Evolutionary conservation across 2,329 filamentous ascomycete genomes (phyloP), one percentile per base, ranked within the genome.

Genomic region (Colletotrichum nymphaeae): DNA sequence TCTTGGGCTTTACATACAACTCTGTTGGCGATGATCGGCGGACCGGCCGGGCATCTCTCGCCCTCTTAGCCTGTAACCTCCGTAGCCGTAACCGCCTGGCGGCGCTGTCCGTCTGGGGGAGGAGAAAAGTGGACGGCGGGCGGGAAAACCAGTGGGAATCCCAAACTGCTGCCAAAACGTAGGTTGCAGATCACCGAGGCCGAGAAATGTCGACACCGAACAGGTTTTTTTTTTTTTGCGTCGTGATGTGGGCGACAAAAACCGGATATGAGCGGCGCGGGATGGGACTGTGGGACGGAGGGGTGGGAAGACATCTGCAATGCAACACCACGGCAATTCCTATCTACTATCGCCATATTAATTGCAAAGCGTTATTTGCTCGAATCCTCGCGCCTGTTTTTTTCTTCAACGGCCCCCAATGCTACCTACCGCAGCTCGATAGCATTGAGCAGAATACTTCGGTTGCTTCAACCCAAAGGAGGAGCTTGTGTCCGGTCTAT

Each of bases 61-160:
- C 62, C 26, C 24, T 52, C 32, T 16, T 53, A 37, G 60, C 57
- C 67, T 57, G 32, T 58, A 63, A 42, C 52, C 58, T 19, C 42
- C 42, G 35, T 42, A 16, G 8, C 30, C 30, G 30, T 30, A 63
- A 32, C 32, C 58, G 19, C 42, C 42, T 46, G 6, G 42, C 42
- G 69, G 69, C 64, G 69, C 58, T 72, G 69, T 57, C 69, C 69
- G 69, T 58, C 63, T 68, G 63, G 63, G 69, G 68, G 56, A 42
- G 35, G 35, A 42, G 35, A 16, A 16, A 42, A 24, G 56, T 59
- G 63, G 58, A 11, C 28, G 55, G 22, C 19, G 67, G 59, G 60
- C 60, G 60, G 42, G 22, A 9, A n/a, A 19, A 16, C 14, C 52
- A 22, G 35, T 28, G 58, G 57, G 58, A 42, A 42, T 24, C 37